Conservation (phyloP, 768 basidiomycete genomes). For the Lactarius sp. region DNA sequence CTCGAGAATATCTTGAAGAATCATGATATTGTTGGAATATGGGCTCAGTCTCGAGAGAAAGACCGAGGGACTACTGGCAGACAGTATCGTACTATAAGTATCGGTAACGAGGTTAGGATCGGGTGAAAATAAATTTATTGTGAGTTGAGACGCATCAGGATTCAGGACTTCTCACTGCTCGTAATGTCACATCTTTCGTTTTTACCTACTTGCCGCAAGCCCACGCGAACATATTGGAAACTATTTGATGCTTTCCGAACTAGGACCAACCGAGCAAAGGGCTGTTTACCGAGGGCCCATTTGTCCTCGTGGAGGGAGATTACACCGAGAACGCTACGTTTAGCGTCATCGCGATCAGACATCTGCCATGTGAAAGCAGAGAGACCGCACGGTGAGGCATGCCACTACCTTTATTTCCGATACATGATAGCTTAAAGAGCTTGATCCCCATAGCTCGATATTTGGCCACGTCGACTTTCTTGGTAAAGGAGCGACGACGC, state of each 20-base stretch:
- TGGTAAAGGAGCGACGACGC: constrained; percentile 87
- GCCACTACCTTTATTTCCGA: not conserved
- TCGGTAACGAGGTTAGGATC: no score
- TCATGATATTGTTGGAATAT: no score
- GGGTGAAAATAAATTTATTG: no score
- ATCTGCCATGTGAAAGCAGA: constrained; percentile 92
- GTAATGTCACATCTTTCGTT: constrained; percentile 40
- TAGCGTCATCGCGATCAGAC: constrained; percentile 89
- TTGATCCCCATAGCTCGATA: constrained; percentile 55
- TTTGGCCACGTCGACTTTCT: constrained; percentile 97
- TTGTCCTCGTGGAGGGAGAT: constrained; percentile 92
- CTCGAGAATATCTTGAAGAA: constrained; percentile 65
- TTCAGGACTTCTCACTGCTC: constrained; percentile 84
- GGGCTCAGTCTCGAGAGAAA: no score
- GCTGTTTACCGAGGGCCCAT: constrained; percentile 92
- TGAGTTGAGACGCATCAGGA: no score
- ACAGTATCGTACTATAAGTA: no score
- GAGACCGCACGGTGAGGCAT: constrained; percentile 66
- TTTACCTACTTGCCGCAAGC: not conserved
- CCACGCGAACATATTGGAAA: not conserved
- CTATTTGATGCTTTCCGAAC: constrained; percentile 2
- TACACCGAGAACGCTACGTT: constrained; percentile 90
- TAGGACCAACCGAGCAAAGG: constrained; percentile 91
- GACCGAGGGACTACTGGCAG: no score
- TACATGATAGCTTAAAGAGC: constrained; percentile 16